These are phyloP conservation scores for Ganoderma leucocontextum DNA, from an alignment of 1,284 basidiomycete genomes.

Conservation along the genomic window DNA sequence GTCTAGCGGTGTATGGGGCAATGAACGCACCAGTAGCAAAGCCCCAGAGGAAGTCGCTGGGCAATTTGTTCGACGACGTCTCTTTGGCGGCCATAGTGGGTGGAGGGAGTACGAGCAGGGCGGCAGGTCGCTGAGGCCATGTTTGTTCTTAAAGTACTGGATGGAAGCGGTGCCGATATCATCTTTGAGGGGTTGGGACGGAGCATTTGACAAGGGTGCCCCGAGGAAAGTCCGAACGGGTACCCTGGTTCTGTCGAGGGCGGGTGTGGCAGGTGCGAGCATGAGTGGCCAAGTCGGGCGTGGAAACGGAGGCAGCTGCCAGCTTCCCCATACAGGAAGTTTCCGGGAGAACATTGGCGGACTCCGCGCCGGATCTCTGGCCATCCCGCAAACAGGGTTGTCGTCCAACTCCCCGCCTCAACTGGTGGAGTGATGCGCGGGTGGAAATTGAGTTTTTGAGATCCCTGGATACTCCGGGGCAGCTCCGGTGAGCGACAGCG, in stretches of 20 bases:
- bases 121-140: conserved; percentile 31
- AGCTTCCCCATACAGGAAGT: conserved; percentile 25
- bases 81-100: conserved; percentile 36
- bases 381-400: neutral
- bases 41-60: conserved; percentile 73
- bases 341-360: conserved; percentile 20
- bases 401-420: conserved; percentile 4
- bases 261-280: conserved; percentile 21
- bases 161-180: conserved; percentile 41
- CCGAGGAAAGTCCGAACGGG: conserved; percentile 43
- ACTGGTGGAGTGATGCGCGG: conserved; percentile 11
- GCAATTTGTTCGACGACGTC: conserved; percentile 41
- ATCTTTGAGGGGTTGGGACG: conserved; percentile 41
- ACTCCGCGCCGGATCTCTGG: conserved; percentile 7
- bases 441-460: conserved; percentile 27
- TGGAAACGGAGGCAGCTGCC: conserved; percentile 22
- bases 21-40: conserved; percentile 67
- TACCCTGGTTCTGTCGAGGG: conserved; percentile 22
- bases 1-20: neutral
- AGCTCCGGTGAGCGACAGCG: conserved; percentile 18
- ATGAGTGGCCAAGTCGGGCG: conserved; percentile 18
- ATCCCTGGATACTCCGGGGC: conserved; percentile 32
- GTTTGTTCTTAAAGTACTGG: conserved; percentile 39
- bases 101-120: conserved; percentile 34
- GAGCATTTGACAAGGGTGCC: conserved; percentile 41